Conservation (phyloP, 2,329 filamentous ascomycete species). For the Ophiostoma fasciatum region DNA sequence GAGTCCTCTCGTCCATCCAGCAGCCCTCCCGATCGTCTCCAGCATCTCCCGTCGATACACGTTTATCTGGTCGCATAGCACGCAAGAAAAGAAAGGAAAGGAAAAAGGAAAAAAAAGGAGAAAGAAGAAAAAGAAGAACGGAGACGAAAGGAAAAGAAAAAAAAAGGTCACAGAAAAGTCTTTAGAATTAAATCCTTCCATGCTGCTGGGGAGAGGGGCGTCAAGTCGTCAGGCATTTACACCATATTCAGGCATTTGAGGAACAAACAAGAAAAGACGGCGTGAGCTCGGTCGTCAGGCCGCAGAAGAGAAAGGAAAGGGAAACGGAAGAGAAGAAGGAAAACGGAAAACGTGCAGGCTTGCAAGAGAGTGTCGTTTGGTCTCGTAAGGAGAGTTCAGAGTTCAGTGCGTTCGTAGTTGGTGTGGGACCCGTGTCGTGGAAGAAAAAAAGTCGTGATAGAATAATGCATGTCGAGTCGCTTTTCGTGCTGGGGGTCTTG, state of each 20-base stretch:
- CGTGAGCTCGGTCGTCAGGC: too few relatives aligned
- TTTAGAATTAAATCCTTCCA: constrained; percentile 14
- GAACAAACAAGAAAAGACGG: constrained; percentile 2
- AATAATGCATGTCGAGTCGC: constrained; percentile 9
- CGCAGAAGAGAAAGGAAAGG: not conserved
- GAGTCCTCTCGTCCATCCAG: too few relatives aligned
- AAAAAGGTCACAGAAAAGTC: constrained; percentile 4
- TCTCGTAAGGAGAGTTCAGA: constrained; percentile 6
- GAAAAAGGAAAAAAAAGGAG: not conserved
- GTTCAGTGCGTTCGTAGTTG: constrained; percentile 3
- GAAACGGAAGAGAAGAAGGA: not conserved
- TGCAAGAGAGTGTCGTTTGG: constrained; percentile 9
- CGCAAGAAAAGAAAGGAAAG: not conserved
- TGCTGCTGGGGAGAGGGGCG: constrained; percentile 8
- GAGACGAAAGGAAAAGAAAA: not conserved
- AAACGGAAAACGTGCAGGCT: not conserved
- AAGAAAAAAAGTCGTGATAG: constrained; percentile 6
- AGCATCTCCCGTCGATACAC: constrained; percentile 4
- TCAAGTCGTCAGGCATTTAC: constrained; percentile 14
- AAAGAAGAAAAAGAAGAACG: not conserved
- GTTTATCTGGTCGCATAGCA: constrained; percentile 6
- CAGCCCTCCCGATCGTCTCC: too few relatives aligned
- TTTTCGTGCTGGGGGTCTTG: constrained; percentile 7
- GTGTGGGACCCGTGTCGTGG: constrained; percentile 11
- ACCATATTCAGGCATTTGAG: constrained; percentile 12